phyloP scores from a whole-genome alignment of 192 early-diverging fungal species.

The Funneliformis mosseae region DNA sequence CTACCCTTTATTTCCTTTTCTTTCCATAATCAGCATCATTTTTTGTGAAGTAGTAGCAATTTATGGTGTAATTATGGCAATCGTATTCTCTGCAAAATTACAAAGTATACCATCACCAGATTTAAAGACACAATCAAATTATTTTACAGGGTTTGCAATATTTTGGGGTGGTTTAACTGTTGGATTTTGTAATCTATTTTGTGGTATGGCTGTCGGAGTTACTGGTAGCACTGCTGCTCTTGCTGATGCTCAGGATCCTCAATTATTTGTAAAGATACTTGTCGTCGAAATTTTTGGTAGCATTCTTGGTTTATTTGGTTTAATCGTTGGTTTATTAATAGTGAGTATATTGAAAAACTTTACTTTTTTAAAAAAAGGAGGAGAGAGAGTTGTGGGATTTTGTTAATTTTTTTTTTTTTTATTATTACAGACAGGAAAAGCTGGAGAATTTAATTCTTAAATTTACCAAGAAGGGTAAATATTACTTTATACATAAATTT shows the following conservation, averaged over 20 bases:
- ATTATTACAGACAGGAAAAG: slow-evolving; percentile 1
- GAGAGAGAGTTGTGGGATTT: too few species aligned
- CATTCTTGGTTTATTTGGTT: slow-evolving; percentile 94
- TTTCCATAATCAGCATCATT: slow-evolving; percentile 73
- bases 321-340: slow-evolving; percentile 91
- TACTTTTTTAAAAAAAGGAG: not conserved
- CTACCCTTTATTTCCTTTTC: too few species aligned
- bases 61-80: slow-evolving; percentile 98
- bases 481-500: not conserved
- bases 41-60: slow-evolving; percentile 99
- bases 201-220: slow-evolving; percentile 91
- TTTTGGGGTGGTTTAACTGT: slow-evolving; percentile 98
- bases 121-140: slow-evolving; percentile 60
- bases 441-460: not conserved
- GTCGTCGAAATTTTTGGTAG: slow-evolving; percentile 98
- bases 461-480: not conserved
- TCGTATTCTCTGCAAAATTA: slow-evolving; percentile 91
- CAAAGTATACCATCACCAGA: slow-evolving; percentile 50
- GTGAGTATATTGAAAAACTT: slow-evolving; percentile 39
- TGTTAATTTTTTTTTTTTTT: not conserved
- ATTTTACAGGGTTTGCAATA: slow-evolving; percentile 87
- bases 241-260: slow-evolving; percentile 93
- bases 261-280: slow-evolving; percentile 96
- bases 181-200: slow-evolving; percentile 90
- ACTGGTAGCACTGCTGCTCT: slow-evolving; percentile 91